Conservation (phyloP, 2,329 filamentous ascomycete genomes). For the Ceratocystis destructans region DNA sequence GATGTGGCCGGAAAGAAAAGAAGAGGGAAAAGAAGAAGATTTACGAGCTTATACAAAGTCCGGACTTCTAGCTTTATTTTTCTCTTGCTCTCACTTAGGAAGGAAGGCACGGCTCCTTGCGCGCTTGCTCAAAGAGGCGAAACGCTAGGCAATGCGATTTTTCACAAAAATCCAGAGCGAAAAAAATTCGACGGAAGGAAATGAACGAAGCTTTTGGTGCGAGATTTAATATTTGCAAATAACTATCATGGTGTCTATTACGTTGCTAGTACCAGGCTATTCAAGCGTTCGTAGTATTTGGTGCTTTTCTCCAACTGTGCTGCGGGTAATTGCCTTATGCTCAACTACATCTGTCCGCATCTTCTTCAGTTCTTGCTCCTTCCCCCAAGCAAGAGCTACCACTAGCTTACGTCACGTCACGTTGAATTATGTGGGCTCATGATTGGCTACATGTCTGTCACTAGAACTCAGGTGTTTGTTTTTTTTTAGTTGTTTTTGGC, state of each 20-base stretch:
- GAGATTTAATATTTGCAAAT: too few species aligned
- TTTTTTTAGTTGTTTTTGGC: background rate
- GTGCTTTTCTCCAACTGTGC: background rate
- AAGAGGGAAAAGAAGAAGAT: slow-evolving; percentile 21
- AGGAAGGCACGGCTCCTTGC: slow-evolving; percentile 9
- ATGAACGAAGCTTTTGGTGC: too few species aligned
- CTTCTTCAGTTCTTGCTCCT: background rate
- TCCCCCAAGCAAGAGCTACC: background rate
- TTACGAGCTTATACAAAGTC: background rate
- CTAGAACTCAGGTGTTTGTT: background rate
- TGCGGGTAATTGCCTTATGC: background rate
- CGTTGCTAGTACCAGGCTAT: too few species aligned
- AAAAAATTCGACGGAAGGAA: background rate
- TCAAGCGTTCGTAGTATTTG: too few species aligned
- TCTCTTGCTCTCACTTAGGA: slow-evolving; percentile 2
- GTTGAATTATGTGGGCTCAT: slow-evolving; percentile 1
- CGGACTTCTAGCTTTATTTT: slow-evolving; percentile 5
- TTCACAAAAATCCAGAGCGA: background rate
- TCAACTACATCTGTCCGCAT: background rate
- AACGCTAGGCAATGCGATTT: background rate
- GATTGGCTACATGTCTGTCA: background rate
- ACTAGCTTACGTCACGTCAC: background rate
- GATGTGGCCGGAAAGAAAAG: background rate
- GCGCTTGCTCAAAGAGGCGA: slow-evolving; percentile 7
- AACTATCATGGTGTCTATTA: too few species aligned